A percentile compares a stretch with the other conserved stretches of the same genome.
Conservation (phyloP, 2,329 filamentous ascomycete genomes). For the Colletotrichum orbiculare region DNA sequence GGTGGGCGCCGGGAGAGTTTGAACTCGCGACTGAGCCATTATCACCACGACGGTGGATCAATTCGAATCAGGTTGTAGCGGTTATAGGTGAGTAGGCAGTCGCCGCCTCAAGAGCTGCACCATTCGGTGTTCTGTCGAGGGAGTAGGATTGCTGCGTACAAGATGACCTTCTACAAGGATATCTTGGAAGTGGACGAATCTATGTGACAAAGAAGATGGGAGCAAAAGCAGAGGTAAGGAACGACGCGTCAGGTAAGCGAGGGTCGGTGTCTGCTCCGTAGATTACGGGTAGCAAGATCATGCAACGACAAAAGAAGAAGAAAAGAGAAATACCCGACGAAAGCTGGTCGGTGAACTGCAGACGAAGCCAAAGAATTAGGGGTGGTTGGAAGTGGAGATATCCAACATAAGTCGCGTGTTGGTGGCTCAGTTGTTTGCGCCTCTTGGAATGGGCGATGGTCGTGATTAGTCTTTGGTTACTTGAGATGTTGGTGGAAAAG, state of each 20-base stretch:
- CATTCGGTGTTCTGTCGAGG: slow-evolving; percentile 20
- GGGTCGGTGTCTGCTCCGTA: too few relatives aligned
- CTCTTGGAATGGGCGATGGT: slow-evolving; percentile 9
- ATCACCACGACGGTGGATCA: slow-evolving; percentile 9
- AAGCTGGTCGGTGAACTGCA: neutral
- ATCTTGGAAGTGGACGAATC: too few relatives aligned
- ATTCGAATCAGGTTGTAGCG: slow-evolving; percentile 15
- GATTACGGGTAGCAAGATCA: neutral
- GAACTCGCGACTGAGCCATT: slow-evolving; percentile 34
- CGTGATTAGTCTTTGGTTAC: neutral
- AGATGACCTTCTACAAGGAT: too few relatives aligned
- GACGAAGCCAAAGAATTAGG: slow-evolving; percentile 20
- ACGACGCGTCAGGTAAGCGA: too few relatives aligned
- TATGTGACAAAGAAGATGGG: too few relatives aligned
- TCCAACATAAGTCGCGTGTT: slow-evolving; percentile 25
- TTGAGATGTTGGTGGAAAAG: too few relatives aligned
- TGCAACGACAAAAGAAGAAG: neutral
- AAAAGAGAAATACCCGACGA: slow-evolving; percentile 5
- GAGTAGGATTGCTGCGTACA: neutral
- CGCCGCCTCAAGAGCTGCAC: slow-evolving; percentile 28
- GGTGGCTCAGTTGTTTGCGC: slow-evolving; percentile 20
- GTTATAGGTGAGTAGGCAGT: slow-evolving; percentile 19
- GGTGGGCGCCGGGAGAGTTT: slow-evolving; percentile 29
- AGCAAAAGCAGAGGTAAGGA: too few relatives aligned
- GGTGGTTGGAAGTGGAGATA: slow-evolving; percentile 37